Evolutionary conservation across 2,329 filamentous ascomycete genomes (phyloP), one percentile per base, ranked within the genome.

Genomic region (Fusarium illudens): DNA sequence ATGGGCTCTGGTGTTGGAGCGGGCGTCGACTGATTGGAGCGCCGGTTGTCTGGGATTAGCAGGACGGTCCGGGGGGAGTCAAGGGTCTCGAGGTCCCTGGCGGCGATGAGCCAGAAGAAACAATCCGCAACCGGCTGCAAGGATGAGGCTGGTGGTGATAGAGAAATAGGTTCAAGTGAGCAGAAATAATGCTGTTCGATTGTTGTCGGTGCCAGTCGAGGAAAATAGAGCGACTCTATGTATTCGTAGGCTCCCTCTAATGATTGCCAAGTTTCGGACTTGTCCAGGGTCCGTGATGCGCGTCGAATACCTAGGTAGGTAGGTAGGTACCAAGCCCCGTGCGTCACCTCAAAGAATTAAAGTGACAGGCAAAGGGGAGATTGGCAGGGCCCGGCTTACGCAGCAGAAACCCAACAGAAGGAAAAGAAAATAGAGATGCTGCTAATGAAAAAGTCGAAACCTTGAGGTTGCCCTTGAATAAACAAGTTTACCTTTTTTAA

Each of bases 11-110:
- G 52, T 71, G 57, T 48, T 65, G 58, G 55, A 65, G 64, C 57
- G 49, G 60, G 62, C 58, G 62, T 64, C 54, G 46, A 71, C 60
- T 71, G 67, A 71, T 73, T 73, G 69, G 62, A 63, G 71, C 64
- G 67, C 69, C 64, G 22, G 71, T 60, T 50, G 71, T 72, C 62
- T 65, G 62, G 67, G 69, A 73, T 67, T 62, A 58, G 59, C 44
- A 57, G 48, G 39, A 50, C 15, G 48, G 52, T 9, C 13, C 32
- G 44, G 27, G 44, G 27, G 42, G 12, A 17, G 9, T 49, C 67
- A 62, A 69, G 68, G 71, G 60, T 69, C 55, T 52, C 60, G 64
- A 67, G 37, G 19, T 71, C 71, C 67, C 58, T 51, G 49, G 53
- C 57, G 52, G 50, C 60, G 52, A 44, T 17, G 27, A 37, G 48